These are phyloP conservation scores for Kodamaea nitidulidarum DNA, from an alignment of 805 yeast genomes.

Conservation along the genomic window DNA sequence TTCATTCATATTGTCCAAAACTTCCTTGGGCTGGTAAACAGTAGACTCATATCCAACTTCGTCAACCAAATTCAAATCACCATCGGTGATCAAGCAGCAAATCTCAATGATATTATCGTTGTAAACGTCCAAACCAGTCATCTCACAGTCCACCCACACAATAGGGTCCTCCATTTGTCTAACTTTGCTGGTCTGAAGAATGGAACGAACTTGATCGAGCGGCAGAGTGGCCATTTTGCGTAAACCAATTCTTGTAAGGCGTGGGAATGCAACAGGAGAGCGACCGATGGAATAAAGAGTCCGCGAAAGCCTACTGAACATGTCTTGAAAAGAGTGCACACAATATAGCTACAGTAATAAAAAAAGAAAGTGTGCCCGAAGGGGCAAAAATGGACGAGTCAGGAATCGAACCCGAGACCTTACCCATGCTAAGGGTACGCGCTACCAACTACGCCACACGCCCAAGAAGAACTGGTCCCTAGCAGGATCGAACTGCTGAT, in stretches of 20 bases:
- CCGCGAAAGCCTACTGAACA: too few species aligned
- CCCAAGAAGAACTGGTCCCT: conserved; percentile 57
- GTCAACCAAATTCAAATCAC: conserved; percentile 66
- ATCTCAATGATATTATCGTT: conserved; percentile 83
- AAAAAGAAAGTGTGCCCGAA: too few species aligned
- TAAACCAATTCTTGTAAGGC: conserved; percentile 3
- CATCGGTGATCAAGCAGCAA: conserved; percentile 87
- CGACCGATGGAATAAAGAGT: too few species aligned
- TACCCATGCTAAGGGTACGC: conserved; percentile 79
- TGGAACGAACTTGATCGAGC: not conserved
- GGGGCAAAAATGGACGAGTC: conserved; percentile 64
- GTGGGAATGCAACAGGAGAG: not conserved
- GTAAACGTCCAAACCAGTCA: conserved; percentile 88
- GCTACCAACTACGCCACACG: conserved; percentile 85
- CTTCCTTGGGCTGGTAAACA: conserved; percentile 58
- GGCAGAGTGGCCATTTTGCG: not conserved
- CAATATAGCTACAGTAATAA: too few species aligned
- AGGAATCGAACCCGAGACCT: conserved; percentile 79
- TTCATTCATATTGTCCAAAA: conserved; percentile 70
- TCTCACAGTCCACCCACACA: conserved; percentile 97
- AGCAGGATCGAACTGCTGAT: conserved; percentile 47
- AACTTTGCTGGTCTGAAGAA: not conserved
- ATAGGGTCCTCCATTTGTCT: conserved; percentile 23
- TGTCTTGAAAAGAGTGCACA: too few species aligned
- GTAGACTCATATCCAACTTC: conserved; percentile 75